phyloP scores from a whole-genome alignment of 176 grass and related monocot genomes.

The Leersia perrieri region DNA sequence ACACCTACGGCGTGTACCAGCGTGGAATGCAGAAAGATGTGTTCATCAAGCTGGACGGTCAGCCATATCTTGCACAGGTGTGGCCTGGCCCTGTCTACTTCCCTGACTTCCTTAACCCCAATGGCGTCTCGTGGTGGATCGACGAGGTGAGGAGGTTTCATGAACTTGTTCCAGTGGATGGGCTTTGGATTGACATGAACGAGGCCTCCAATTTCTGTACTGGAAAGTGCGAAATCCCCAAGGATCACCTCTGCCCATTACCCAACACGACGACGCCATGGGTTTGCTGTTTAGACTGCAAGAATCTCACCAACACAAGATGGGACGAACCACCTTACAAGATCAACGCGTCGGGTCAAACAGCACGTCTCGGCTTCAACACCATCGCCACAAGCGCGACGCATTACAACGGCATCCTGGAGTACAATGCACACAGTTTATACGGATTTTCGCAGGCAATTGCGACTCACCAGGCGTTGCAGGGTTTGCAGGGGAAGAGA shows the following conservation, averaged over 20 bases:
- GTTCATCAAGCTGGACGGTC: constrained; percentile 77
- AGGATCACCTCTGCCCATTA: constrained; percentile 47
- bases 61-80: constrained; percentile 85
- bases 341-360: constrained; percentile 78
- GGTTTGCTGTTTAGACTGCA: constrained; percentile 94
- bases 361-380: constrained; percentile 71
- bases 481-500: constrained; percentile 61
- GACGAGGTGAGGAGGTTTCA: constrained; percentile 89
- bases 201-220: constrained; percentile 97
- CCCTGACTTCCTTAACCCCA: constrained; percentile 82
- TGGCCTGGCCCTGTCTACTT: constrained; percentile 96
- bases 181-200: constrained; percentile 98
- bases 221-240: constrained; percentile 77
- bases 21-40: constrained; percentile 70
- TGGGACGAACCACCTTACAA: constrained; percentile 97
- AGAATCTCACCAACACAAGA: constrained; percentile 82
- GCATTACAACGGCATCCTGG: constrained; percentile 71
- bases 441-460: constrained; percentile 90
- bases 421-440: constrained; percentile 83
- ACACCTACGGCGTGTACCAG: constrained; percentile 67
- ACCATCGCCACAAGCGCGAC: constrained; percentile 72
- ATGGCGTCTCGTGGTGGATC: constrained; percentile 74
- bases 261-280: constrained; percentile 65
- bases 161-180: constrained; percentile 71
- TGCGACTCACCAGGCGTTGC: constrained; percentile 72